These are phyloP conservation scores for Pythium dissotocum DNA, from an alignment of 352 stramenopile genomes.

Conservation along the genomic window DNA sequence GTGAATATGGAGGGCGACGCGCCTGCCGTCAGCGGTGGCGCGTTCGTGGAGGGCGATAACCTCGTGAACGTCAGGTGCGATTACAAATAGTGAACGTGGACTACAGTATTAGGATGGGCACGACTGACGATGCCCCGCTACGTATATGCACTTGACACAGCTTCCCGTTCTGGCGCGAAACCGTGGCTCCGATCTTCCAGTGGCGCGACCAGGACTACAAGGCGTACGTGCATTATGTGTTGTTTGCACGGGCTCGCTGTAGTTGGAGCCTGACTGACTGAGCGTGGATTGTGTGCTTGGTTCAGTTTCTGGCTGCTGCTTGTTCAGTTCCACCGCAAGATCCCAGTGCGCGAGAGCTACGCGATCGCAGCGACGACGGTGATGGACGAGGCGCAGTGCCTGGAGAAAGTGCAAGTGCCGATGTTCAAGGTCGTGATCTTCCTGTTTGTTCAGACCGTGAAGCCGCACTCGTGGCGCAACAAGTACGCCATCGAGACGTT, in stretches of 20 bases:
- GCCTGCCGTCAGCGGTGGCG: neutral
- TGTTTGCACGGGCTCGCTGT: neutral
- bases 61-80: constrained; percentile 39
- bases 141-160: constrained; percentile 12
- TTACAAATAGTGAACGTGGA: neutral
- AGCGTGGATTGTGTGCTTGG: constrained; percentile 5
- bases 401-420: constrained; percentile 51
- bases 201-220: constrained; percentile 84
- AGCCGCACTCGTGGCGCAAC: constrained; percentile 68
- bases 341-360: constrained; percentile 40
- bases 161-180: constrained; percentile 65
- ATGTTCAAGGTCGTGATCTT: constrained; percentile 81
- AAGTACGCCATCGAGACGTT: constrained; percentile 80
- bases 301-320: constrained; percentile 77
- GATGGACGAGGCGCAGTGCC: constrained; percentile 59
- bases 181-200: constrained; percentile 61
- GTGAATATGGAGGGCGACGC: constrained; percentile 40
- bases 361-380: constrained; percentile 22
- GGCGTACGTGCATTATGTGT: constrained; percentile 27
- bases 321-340: constrained; percentile 75
- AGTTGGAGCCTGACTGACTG: neutral
- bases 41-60: constrained; percentile 67
- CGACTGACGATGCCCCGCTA: too few relatives aligned
- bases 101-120: too few relatives aligned
- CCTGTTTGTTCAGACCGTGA: constrained; percentile 80